Evolutionary conservation across 169 alveolate species (phyloP).

Genomic region (Plasmodium coatneyi): DNA sequence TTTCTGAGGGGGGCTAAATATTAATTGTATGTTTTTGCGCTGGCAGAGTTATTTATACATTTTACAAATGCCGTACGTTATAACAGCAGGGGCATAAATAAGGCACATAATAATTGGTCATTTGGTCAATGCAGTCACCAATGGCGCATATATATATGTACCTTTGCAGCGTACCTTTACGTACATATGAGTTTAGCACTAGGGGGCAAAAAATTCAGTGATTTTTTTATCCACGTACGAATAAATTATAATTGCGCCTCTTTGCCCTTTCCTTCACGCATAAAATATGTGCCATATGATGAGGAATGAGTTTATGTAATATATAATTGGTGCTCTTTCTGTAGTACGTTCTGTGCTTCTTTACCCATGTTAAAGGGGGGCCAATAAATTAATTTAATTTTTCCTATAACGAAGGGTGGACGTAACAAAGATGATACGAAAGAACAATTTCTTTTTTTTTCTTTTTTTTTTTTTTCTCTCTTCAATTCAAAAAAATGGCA

Average conservation of each 20-base stretch:
- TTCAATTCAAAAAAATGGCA: not conserved
- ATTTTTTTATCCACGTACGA: not conserved
- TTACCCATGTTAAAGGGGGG: not conserved
- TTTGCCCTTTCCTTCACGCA: not conserved
- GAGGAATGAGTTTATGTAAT: not conserved
- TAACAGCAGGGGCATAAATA: too few relatives aligned
- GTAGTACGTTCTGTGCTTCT: not conserved
- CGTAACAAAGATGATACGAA: not conserved
- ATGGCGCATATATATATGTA: not conserved
- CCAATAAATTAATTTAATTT: not conserved
- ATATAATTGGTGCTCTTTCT: not conserved
- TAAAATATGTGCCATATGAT: not conserved
- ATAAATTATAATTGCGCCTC: not conserved
- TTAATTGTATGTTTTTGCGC: not conserved
- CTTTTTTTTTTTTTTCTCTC: not conserved
- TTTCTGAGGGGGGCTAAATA: not conserved
- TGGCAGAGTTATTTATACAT: not conserved
- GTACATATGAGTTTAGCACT: not conserved
- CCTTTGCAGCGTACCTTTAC: not conserved
- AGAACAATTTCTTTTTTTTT: not conserved
- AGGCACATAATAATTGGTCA: too few relatives aligned
- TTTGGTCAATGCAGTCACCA: not conserved
- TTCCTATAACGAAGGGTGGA: not conserved
- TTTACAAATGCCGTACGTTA: too few relatives aligned
- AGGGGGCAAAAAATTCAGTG: not conserved